Base-by-base conservation (phyloP, 2,329 filamentous ascomycete species). In the Colletotrichum sp. region DNA sequence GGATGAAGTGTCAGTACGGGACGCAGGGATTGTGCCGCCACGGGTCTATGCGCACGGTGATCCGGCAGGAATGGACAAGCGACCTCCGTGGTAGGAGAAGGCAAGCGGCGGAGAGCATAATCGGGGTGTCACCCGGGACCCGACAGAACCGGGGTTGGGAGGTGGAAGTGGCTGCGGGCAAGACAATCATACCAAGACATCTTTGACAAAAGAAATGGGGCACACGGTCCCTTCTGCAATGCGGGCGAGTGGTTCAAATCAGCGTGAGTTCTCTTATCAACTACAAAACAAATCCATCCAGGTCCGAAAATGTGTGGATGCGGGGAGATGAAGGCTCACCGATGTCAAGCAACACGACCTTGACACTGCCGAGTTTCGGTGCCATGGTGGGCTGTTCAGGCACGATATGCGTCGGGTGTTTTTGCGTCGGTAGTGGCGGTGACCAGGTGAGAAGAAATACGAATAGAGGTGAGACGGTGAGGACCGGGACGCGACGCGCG, bases 171-270 rank as follows among this genome's bases (percentile, higher is more conserved):
- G 59, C 26, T 60, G 61, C 61, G 78, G 69, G 74, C 68, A 77
- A 77, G 68, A 64, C 72, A 78, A 72, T 86, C 94, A 91, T 92
- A 96, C 95, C 87, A 96, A 87, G 78, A 95, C 92, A 83, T 96
- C 93, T 86, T 95, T 95, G 85, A 96, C 95, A 85, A 96, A 96
- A 80, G 93, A 95, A 83, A 96, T 95, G 80, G 94, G 93, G 84
- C 94, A 96, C 78, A 96, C 92, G 66, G 95, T 96, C 78, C 95
- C 94, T 89, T 96, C 94, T 96, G 80, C 18, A 77, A 79, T 71
- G 74, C 67, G 36, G 36, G 16, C 36, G 48, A 9, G n/a, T 43
- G 63, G 34, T 36, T 43, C 60, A 69, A 69, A 70, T 77, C 65
- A 77, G 75, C 60, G 64, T 24, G 28, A 21, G 64, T 55, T 57